phyloP scores from a whole-genome alignment of 805 yeast genomes.

The Diddensiella transvaalensis region DNA sequence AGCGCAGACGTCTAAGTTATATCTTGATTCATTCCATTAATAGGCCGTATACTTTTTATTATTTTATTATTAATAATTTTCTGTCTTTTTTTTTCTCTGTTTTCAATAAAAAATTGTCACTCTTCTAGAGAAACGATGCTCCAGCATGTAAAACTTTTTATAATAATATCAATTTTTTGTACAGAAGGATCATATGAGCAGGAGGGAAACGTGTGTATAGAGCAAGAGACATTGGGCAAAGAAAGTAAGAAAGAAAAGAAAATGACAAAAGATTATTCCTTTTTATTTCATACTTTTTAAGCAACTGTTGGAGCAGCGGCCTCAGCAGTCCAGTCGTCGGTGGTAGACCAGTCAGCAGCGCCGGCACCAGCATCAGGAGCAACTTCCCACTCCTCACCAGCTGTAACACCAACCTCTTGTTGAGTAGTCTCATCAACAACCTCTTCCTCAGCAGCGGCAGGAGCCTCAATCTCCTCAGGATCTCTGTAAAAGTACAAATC shows the following conservation, averaged over 20 bases:
- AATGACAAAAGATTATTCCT: no score
- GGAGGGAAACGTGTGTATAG: no score
- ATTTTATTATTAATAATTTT: not conserved
- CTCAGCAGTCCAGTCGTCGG: slow-evolving; percentile 44
- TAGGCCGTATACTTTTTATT: not conserved
- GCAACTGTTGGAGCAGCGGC: slow-evolving; percentile 33
- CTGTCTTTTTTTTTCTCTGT: not conserved
- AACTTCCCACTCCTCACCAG: slow-evolving; percentile 47
- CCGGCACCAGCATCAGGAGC: slow-evolving; percentile 43
- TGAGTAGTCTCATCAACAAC: slow-evolving; percentile 61
- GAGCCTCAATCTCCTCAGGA: slow-evolving; percentile 96
- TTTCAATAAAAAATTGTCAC: no score
- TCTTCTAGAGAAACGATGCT: no score
- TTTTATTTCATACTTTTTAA: no score
- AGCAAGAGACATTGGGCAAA: no score
- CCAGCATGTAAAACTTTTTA: no score
- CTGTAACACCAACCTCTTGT: slow-evolving; percentile 60
- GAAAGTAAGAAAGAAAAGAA: no score
- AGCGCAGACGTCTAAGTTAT: no score
- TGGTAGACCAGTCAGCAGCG: slow-evolving; percentile 59
- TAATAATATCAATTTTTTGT: not conserved
- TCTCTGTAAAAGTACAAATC: slow-evolving; percentile 99
- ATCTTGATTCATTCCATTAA: not conserved
- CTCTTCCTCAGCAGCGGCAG: slow-evolving; percentile 61
- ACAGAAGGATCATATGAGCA: no score